Evolutionary conservation across 495 filamentous ascomycete species (phyloP).

Genomic region (Penicillium parvum): DNA sequence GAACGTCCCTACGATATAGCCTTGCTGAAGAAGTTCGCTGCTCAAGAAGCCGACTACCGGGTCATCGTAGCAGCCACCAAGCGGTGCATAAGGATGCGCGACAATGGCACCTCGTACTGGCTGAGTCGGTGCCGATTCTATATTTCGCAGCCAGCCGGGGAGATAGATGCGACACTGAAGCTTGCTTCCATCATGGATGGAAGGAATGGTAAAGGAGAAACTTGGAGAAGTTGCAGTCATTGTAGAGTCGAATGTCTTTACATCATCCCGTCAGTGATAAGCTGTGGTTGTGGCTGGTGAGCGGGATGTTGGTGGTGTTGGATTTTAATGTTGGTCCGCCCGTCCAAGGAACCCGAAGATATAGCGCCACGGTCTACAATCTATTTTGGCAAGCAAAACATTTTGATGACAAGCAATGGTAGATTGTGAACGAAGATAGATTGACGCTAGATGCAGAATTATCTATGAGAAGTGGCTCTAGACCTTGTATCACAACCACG

Average conservation of each 20-base stretch:
- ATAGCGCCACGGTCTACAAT: too few species aligned
- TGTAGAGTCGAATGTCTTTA: not conserved
- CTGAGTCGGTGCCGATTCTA: constrained; percentile 30
- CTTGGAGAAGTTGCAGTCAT: constrained; percentile 50
- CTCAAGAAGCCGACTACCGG: constrained; percentile 62
- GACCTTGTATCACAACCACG: constrained; percentile 33
- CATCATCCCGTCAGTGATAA: not conserved
- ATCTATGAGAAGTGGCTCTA: not conserved
- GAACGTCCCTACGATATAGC: constrained; percentile 80
- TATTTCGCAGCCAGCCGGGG: constrained; percentile 38
- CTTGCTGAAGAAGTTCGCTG: constrained; percentile 57
- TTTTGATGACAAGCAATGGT: too few species aligned
- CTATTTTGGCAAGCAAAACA: too few species aligned
- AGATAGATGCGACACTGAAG: constrained; percentile 83
- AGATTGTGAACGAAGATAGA: too few species aligned
- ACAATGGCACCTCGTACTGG: constrained; percentile 64
- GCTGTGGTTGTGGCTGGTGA: too few species aligned
- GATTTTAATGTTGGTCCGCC: too few species aligned
- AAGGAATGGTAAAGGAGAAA: constrained; percentile 76
- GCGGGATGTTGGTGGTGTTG: too few species aligned
- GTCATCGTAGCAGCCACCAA: constrained; percentile 86
- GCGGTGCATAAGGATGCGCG: constrained; percentile 84
- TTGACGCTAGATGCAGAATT: not conserved
- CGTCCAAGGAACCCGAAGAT: too few species aligned
- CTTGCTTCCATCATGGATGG: constrained; percentile 67